Percentiles rank a stretch among this genome's conserved stretches.
These are phyloP conservation scores for Allantophomopsis cytisporea DNA, from an alignment of 2,329 filamentous ascomycete genomes.

Conservation along the genomic window DNA sequence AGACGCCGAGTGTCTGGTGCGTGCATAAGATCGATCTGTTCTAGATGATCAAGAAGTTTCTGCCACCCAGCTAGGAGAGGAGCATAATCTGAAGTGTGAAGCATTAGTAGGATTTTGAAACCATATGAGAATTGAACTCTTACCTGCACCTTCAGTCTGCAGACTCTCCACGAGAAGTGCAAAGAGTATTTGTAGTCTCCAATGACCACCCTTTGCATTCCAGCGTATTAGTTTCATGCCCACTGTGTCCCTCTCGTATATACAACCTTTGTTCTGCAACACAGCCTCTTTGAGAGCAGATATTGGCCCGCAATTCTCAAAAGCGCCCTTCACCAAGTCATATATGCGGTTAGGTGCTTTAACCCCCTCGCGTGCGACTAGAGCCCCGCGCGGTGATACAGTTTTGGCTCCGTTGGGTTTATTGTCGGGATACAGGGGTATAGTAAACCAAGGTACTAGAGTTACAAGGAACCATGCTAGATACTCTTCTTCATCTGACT, in stretches of 20 bases:
- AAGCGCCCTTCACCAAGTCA: constrained; percentile 50
- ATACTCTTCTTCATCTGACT: constrained; percentile 51
- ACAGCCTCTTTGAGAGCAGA: constrained; percentile 42
- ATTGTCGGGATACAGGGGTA: constrained; percentile 21
- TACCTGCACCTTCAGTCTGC: constrained; percentile 25
- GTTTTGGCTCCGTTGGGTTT: constrained; percentile 29
- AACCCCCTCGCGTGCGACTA: constrained; percentile 64
- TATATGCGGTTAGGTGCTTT: constrained; percentile 65
- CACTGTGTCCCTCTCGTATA: constrained; percentile 44
- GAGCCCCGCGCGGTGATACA: constrained; percentile 42
- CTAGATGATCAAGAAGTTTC: constrained; percentile 38
- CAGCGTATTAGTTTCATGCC: constrained; percentile 65
- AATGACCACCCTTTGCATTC: constrained; percentile 48
- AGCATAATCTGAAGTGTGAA: constrained; percentile 1
- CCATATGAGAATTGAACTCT: not conserved
- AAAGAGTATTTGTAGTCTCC: constrained; percentile 59
- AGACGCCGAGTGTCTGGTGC: constrained; percentile 45
- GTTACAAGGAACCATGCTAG: constrained; percentile 66
- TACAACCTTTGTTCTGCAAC: constrained; percentile 27
- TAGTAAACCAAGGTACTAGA: constrained; percentile 58
- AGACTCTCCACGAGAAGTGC: constrained; percentile 51
- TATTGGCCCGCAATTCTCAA: constrained; percentile 52
- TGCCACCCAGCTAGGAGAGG: constrained; percentile 34
- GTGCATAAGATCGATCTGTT: constrained; percentile 39
- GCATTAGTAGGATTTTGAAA: not conserved